Conservation (phyloP, 257 asterid species). For the Ophiorrhiza pumila region DNA sequence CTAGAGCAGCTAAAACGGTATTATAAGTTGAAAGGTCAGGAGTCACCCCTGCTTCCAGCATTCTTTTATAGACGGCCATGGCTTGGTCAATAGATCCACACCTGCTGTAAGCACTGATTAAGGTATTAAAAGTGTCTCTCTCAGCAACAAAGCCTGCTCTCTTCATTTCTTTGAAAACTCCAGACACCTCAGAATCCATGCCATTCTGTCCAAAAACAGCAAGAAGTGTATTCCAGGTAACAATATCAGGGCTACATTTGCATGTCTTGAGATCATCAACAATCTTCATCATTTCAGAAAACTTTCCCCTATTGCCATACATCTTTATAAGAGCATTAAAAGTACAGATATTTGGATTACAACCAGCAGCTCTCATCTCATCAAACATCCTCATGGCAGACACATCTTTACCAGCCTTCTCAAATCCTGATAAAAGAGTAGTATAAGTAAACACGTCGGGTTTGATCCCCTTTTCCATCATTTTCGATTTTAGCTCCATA, state of each 20-base stretch:
- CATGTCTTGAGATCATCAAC: constrained; percentile 65
- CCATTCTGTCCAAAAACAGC: constrained; percentile 95
- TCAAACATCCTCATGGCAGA: constrained; percentile 69
- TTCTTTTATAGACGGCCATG: constrained; percentile 68
- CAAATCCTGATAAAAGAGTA: constrained; percentile 83
- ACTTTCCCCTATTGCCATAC: constrained; percentile 83
- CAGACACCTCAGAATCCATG: constrained; percentile 83
- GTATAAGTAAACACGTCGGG: constrained; percentile 94
- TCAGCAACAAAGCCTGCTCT: constrained; percentile 86
- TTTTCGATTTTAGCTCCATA: constrained; percentile 58
- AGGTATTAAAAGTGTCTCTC: constrained; percentile 91
- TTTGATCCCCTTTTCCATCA: constrained; percentile 67
- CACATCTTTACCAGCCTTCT: constrained; percentile 90
- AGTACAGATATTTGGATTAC: constrained; percentile 88
- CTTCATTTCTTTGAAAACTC: constrained; percentile 90
- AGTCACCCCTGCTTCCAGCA: constrained; percentile 73
- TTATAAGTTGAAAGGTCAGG: constrained; percentile 92
- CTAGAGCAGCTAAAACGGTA: constrained; percentile 82
- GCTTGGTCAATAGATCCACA: constrained; percentile 89
- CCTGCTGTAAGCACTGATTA: constrained; percentile 82
- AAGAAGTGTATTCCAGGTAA: constrained; percentile 93
- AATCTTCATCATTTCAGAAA: constrained; percentile 82
- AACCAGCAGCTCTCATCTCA: constrained; percentile 65
- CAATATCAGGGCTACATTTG: constrained; percentile 80
- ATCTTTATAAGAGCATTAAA: constrained; percentile 84